Evolutionary conservation across 805 yeast genomes (phyloP), one percentile per base, ranked within the genome.

Genomic region (Helenozyma rhizophorensis): DNA sequence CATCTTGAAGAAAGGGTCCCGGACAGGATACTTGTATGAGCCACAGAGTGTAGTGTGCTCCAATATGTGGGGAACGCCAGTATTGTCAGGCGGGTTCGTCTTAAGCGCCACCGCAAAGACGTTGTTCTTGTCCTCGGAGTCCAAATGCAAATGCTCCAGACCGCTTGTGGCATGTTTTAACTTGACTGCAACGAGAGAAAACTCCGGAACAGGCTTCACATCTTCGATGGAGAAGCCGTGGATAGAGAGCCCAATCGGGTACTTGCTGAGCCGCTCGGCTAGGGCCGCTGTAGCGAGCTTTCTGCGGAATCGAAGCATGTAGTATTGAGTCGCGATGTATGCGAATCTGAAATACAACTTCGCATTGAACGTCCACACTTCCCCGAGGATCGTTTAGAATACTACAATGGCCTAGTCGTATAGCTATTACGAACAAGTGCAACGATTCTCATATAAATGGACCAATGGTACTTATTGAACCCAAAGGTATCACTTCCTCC

Each of bases 1-100:
- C 98, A 93, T 93, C 56, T 90, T 90, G 74, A 93, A 93, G 58
- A 93, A 93, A 2, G 98, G 98, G 60, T 93, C 98, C 45, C 97
- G 70, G 1, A 93, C 96, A 2, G 97, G 97, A 56, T 78, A 93
- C 52, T 82, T 83, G 36, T 74, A 68, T 1, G 97, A 88, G 2
- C 98, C 98, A 62, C 98, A 93, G 21, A 93, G 64, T 1, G 97
- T 89, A 5, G 97, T 89, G 58, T 93, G 98, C 56, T 93, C 98
- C 37, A 93, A 60, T 36, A 93, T 89, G 58, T 93, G 98, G 3
- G 98, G 97, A 1, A 93, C 85, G 14, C 98, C 98, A 4, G 96
- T 84, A n/a, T 76, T 70, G 54, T 93, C 80, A 0, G 97, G 96
- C 0, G 98, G 96, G 47, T 88, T 85, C 0, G 98, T 93, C 58